These are phyloP conservation scores for Botrytis aclada DNA, from an alignment of 2,329 filamentous ascomycete species.

Conservation along the genomic window DNA sequence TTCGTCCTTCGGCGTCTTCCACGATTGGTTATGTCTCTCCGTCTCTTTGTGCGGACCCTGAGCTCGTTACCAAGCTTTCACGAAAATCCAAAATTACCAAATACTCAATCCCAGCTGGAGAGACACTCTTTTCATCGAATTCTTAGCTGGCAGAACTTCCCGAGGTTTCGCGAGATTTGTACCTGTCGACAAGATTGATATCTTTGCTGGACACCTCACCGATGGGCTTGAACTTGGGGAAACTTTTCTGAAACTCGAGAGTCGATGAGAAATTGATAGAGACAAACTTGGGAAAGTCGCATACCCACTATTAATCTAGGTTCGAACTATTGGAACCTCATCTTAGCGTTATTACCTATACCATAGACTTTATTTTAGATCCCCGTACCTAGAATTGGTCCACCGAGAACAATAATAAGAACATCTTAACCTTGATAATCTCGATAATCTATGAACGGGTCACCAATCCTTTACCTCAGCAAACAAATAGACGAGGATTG, in stretches of 20 bases:
- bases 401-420: not conserved
- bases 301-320: not conserved
- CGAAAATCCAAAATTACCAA: not conserved
- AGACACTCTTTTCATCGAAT: not conserved
- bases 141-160: not conserved
- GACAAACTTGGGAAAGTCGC: not conserved
- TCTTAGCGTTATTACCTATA: slow-evolving; percentile 18
- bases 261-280: not conserved
- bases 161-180: not conserved
- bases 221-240: not conserved
- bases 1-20: not conserved
- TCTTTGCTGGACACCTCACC: not conserved
- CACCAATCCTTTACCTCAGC: not conserved
- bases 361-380: not conserved
- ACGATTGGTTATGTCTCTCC: slow-evolving; percentile 19
- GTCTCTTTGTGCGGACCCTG: not conserved
- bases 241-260: not conserved
- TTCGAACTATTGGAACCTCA: slow-evolving; percentile 12
- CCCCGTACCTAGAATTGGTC: not conserved
- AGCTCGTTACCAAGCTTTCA: slow-evolving; percentile 13
- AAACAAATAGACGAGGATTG: slow-evolving; percentile 9
- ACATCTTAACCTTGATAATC: not conserved
- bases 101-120: not conserved
- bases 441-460: not conserved
- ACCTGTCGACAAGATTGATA: too few species aligned